Base-by-base conservation (phyloP, 257 asterid species). In the Solanum corneliomulleri region DNA sequence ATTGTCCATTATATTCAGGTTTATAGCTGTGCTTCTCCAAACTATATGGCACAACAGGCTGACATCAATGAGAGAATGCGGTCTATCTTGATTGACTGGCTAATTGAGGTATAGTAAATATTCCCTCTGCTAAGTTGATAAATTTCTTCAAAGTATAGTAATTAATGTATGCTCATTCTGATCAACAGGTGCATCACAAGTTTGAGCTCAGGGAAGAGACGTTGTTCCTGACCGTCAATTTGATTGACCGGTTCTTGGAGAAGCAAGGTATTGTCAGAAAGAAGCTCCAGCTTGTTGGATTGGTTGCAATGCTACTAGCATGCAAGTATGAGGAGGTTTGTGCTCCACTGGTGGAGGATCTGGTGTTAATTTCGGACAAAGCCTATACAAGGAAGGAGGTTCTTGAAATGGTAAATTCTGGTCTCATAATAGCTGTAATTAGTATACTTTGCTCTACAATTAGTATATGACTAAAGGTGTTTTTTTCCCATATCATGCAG, bases 241-340 rank as follows among this genome's bases (percentile, higher is more conserved):
- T 97, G 70, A 97, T 96, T 11, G 99, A 97, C 84, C 90, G 99
- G 64, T 97, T 95, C 89, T 90, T 95, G 49, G 98, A 89, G 77
- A 94, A 91, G 90, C 98, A 97, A 89, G 87, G 93, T 11, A 94
- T 97, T 9, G 97, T 91, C 16, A 90, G 98, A 82, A 95, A 96
- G 91, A 97, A 95, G 90, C 87, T 97, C 86, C 99, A 97, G 94
- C 97, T 97, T 9, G 98, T 97, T 14, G 99, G 99, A 7, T 86
- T 97, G 41, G 98, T 95, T 13, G 99, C 99, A 6, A 86, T 96
- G 99, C 95, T 97, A 69, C 87, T 97, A 42, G 99, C 99, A 5
- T 94, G 98, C 96, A 97, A 97, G 87, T 97, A 97, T 23, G 99
- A 97, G 91, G 99, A 95, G 70, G 97, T 95, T 70, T 92, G 95